Evolutionary conservation across 805 yeast genomes (phyloP), one percentile per base, ranked within the genome.

Genomic region (Candida stauntonica): DNA sequence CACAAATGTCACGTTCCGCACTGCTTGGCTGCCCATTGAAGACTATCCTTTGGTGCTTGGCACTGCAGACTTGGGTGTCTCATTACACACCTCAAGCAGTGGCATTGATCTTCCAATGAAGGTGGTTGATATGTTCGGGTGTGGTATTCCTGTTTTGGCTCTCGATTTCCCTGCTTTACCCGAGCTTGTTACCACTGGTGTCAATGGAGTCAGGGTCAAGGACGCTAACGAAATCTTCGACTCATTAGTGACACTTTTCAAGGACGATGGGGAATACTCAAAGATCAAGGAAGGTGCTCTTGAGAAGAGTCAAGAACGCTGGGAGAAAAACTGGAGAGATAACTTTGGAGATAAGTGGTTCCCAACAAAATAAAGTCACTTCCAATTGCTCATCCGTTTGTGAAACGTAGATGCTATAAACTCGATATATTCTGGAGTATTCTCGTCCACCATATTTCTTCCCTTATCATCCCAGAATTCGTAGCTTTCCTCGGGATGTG

Each of bases 31-130:
- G 17, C 54, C 81, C 0, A 65, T 77, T 5, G 86, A 79, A 40
- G 87, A 86, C 41, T 93, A 93, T 58, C 96, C 96, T 0, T 60
- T 67, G 36, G 64, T 93, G 2, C 58, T 93, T 21, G 79, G 80
- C 3, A 63, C 78, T 3, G 91, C 96, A 4, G 96, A 93, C 55
- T 56, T 89, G 26, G 98, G 96, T 2, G 72, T 93, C 2, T 91
- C 98, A 1, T 65, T 93, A 45, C 99, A 93, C 60, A 75, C 81
- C 4, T 89, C 98, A 0, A 83, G 95, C 31, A 84, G 95, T 32
- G 99, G 99, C 0, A 70, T 85, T 40, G 99, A 93, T 55, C 69
- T 93, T 41, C 99, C 99, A 1, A 93, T 93, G 99, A 93, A 93
- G 60, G 85, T 93, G 26, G 81, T 91, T 5, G 99, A 93, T 55